Evolutionary conservation across 2,329 filamentous ascomycete genomes (phyloP), one percentile per base, ranked within the genome.

Genomic region (Calycina marina): DNA sequence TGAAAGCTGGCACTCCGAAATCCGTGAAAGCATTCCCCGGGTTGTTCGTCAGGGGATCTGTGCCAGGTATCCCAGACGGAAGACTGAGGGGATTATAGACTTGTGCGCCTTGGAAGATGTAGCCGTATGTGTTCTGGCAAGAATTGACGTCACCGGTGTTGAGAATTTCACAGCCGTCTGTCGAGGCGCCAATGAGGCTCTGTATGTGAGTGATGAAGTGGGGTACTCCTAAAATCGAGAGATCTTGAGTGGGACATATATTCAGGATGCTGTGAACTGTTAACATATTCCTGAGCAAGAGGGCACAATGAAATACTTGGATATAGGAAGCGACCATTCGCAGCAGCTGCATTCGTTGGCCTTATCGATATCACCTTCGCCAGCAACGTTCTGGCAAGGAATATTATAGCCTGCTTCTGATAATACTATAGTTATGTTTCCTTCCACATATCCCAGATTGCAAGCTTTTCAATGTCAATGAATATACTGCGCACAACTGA

Each of bases 381-480:
- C 20, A 2, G 20, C 20, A 8, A 22, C 20, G 8, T 22, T 22
- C 20, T 9, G 20, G 20, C 35, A 37, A n/a, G 30, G 17, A 6
- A 17, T 30, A 20, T 25, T 35, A n/a, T 27, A 26, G 6, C 18
- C 26, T 3, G 25, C 25, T 5, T 31, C 20, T 16, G 29, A n/a
- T n/a, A n/a, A n/a, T n/a, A n/a, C n/a, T n/a, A n/a, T n/a, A n/a
- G n/a, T 35, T 11, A 22, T 13, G 22, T 40, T 40, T 18, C 35
- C 35, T n/a, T 33, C 37, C 11, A 35, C 38, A 14, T 40, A 35
- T 6, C 38, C 38, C 11, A 40, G 29, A 24, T 40, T 40, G 12
- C 38, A 40, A n/a, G 35, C 38, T 40, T n/a, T 13, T 18, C 8
- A 1, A 15, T n/a, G 17, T 33, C 11, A 33, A 22, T 18, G 4